These are phyloP conservation scores for Leccinum broughii DNA, from an alignment of 768 basidiomycete species.

Conservation along the genomic window DNA sequence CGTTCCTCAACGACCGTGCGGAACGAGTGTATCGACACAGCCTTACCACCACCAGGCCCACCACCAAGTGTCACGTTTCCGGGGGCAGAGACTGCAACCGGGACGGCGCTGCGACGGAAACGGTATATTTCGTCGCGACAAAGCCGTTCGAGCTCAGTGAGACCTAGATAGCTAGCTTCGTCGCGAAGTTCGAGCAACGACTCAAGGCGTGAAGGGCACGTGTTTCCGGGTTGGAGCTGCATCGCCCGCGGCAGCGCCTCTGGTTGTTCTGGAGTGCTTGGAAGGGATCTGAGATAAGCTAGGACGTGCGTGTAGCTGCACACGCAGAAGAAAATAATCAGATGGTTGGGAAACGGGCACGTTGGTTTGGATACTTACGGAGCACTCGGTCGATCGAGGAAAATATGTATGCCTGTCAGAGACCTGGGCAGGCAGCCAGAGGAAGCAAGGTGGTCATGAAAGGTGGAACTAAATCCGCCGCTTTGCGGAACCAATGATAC, in stretches of 20 bases:
- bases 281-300: conserved; percentile 64
- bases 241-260: conserved; percentile 61
- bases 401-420: conserved; percentile 60
- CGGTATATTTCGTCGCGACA: conserved; percentile 67
- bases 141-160: conserved; percentile 61
- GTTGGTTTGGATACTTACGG: conserved; percentile 54
- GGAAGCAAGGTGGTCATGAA: conserved; percentile 63
- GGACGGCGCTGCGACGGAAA: conserved; percentile 41
- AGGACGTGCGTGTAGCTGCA: conserved; percentile 71
- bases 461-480: conserved; percentile 47
- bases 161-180: conserved; percentile 74
- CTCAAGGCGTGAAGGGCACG: conserved; percentile 50
- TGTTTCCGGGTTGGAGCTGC: conserved; percentile 44
- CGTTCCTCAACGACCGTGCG: conserved; percentile 59
- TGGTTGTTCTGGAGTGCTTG: conserved; percentile 44
- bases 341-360: neutral
- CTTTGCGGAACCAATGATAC: conserved; percentile 17
- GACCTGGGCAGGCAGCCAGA: conserved; percentile 52
- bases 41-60: conserved; percentile 36
- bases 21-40: conserved; percentile 58
- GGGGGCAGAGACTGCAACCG: conserved; percentile 26
- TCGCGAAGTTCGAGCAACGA: conserved; percentile 74
- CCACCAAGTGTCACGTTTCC: conserved; percentile 32
- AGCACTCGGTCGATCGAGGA: conserved; percentile 76
- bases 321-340: neutral